Percentiles rank a stretch among this genome's conserved stretches.
Conservation (phyloP, 352 stramenopile species). For the Pythium aquatile region DNA sequence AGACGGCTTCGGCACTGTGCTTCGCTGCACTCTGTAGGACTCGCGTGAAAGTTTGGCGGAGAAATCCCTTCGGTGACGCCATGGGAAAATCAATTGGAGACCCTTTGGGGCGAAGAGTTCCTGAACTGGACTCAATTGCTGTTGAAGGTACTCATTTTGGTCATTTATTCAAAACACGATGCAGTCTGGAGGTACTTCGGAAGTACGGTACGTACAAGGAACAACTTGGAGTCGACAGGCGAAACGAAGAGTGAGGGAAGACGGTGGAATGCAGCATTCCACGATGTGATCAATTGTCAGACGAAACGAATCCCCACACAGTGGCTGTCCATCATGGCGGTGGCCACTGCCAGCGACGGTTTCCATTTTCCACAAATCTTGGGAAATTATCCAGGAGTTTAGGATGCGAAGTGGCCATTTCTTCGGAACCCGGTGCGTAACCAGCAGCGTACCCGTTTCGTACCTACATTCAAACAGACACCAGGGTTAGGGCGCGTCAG, state of each 20-base stretch:
- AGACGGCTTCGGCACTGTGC: not conserved
- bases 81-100: not conserved
- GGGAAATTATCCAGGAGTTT: too few species aligned
- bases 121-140: not conserved
- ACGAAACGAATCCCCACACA: not conserved
- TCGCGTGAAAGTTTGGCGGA: not conserved
- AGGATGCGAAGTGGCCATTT: not conserved
- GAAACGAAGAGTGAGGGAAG: not conserved
- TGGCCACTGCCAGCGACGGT: not conserved
- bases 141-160: not conserved
- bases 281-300: not conserved
- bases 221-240: not conserved
- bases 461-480: conserved; percentile 9
- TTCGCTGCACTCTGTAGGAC: not conserved
- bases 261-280: not conserved
- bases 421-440: conserved; percentile 8
- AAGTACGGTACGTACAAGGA: not conserved
- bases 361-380: not conserved
- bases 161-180: not conserved
- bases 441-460: not conserved
- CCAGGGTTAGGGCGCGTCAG: conserved; percentile 20
- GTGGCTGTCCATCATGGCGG: not conserved
- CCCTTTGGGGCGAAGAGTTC: not conserved
- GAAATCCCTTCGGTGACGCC: not conserved
- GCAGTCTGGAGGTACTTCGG: too few species aligned